A percentile compares a stretch with the other conserved stretches of the same genome.
These are phyloP conservation scores for Thraustochytrium striatum DNA, from an alignment of 352 stramenopile genomes.

Conservation along the genomic window DNA sequence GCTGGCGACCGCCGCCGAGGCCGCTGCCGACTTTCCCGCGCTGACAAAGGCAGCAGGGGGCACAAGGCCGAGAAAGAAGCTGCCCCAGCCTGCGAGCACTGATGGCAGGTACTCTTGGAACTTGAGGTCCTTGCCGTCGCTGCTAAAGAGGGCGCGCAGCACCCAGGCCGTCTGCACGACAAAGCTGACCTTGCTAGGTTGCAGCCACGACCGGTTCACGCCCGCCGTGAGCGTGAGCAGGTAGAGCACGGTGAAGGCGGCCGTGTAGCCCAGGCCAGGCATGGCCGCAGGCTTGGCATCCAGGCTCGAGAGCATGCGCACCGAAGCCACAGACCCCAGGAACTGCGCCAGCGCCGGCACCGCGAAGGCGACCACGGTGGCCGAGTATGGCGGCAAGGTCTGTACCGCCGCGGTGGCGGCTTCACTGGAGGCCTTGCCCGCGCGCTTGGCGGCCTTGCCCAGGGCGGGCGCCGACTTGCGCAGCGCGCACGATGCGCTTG, in stretches of 20 bases:
- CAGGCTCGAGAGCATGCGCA: conserved; percentile 44
- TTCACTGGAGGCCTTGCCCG: background rate
- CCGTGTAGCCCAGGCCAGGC: conserved; percentile 15
- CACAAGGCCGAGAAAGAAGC: conserved; percentile 34
- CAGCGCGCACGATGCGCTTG: background rate
- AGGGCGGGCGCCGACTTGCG: background rate
- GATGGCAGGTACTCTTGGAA: conserved; percentile 37
- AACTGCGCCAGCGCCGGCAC: conserved; percentile 41
- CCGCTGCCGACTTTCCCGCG: conserved; percentile 25
- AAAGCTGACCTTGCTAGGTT: conserved; percentile 45
- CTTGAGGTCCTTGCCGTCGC: background rate
- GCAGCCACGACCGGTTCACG: conserved; percentile 12
- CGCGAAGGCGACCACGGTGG: conserved; percentile 1
- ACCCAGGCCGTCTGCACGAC: conserved; percentile 43
- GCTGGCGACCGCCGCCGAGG: conserved; percentile 24
- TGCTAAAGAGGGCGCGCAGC: conserved; percentile 29
- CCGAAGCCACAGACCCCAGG: conserved; percentile 34
- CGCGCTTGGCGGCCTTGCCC: background rate
- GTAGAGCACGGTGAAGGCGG: conserved; percentile 30
- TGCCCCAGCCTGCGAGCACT: conserved; percentile 40
- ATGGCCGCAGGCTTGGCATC: conserved; percentile 24
- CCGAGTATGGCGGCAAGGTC: background rate
- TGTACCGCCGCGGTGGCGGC: background rate
- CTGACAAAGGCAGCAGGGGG: conserved; percentile 4
- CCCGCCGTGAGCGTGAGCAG: conserved; percentile 21